A percentile compares a stretch with the other conserved stretches of the same genome.
phyloP scores from a whole-genome alignment of 768 basidiomycete species.

The Russula griseocarnosa region DNA sequence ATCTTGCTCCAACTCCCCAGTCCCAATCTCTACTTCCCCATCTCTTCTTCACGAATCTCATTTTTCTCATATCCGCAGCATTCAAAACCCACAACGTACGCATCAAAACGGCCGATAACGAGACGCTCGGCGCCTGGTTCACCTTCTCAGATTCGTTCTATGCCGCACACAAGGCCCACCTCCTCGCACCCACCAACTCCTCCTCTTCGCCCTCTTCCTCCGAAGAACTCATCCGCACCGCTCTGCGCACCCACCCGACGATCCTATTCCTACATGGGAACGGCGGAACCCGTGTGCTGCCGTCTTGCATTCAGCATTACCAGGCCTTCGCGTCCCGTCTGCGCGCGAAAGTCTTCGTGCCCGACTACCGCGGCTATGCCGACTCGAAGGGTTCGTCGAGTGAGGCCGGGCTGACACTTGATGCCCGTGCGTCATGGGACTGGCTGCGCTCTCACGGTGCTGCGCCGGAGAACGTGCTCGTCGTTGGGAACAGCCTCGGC shows the following conservation, averaged over 20 bases:
- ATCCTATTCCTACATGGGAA: conserved; percentile 95
- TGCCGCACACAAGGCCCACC: conserved; percentile 31
- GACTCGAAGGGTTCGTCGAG: conserved; percentile 80
- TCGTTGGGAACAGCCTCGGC: conserved; percentile 87
- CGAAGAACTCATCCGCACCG: conserved; percentile 46
- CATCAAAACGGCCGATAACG: conserved; percentile 71
- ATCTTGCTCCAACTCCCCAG: neutral
- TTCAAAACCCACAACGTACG: conserved; percentile 66
- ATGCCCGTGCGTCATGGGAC: conserved; percentile 77
- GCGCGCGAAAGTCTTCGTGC: conserved; percentile 69
- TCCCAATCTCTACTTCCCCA: neutral
- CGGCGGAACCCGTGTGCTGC: conserved; percentile 69
- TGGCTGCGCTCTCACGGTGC: conserved; percentile 66
- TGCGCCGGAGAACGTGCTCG: conserved; percentile 52
- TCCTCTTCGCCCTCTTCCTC: conserved; percentile 31
- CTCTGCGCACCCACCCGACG: conserved; percentile 60
- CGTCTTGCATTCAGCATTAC: conserved; percentile 66
- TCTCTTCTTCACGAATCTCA: neutral
- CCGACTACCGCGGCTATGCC: conserved; percentile 91
- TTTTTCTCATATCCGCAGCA: conserved; percentile 8
- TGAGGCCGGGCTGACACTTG: conserved; percentile 64
- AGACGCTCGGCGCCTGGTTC: conserved; percentile 83
- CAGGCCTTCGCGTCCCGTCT: conserved; percentile 60
- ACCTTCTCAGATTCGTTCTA: conserved; percentile 65
- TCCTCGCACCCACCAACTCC: conserved; percentile 38